Evolutionary conservation across 805 yeast genomes (phyloP).

Genomic region (Hagleromyces aurorensis): DNA sequence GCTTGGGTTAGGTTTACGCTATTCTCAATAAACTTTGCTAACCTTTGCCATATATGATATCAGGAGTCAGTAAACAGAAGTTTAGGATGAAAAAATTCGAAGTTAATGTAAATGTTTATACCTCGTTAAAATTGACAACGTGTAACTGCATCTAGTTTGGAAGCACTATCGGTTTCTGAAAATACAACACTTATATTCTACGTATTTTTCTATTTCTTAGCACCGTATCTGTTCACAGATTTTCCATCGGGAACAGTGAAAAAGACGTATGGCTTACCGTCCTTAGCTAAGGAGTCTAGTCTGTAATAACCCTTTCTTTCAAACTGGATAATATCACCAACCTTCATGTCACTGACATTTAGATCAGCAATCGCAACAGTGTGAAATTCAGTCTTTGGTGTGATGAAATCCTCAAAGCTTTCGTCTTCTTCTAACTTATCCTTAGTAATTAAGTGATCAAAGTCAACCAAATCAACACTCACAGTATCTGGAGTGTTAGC

Average conservation of each 20-base stretch:
- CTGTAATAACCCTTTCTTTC: slow-evolving; percentile 96
- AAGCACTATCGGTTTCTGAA: no score
- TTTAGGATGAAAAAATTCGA: no score
- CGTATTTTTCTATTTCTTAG: slow-evolving; percentile 38
- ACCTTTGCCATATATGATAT: no score
- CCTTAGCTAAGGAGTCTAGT: slow-evolving; percentile 50
- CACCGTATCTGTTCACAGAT: slow-evolving; percentile 66
- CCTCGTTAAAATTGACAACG: no score
- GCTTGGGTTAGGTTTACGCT: no score
- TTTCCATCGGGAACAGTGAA: slow-evolving; percentile 97
- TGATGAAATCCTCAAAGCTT: slow-evolving; percentile 83
- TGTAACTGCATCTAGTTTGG: no score
- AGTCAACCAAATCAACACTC: slow-evolving; percentile 75
- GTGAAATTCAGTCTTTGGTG: slow-evolving; percentile 80
- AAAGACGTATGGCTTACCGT: slow-evolving; percentile 63
- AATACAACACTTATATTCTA: slow-evolving; percentile 1
- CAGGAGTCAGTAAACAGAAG: no score
- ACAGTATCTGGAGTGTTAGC: slow-evolving; percentile 70
- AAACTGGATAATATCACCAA: slow-evolving; percentile 84
- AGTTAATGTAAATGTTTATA: no score
- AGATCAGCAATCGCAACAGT: slow-evolving; percentile 71
- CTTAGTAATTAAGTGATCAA: slow-evolving; percentile 90
- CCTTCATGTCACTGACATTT: slow-evolving; percentile 67
- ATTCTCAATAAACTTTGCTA: no score
- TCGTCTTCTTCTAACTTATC: slow-evolving; percentile 94